A percentile compares a stretch with the other conserved stretches of the same genome.
phyloP scores from a whole-genome alignment of 2,329 filamentous ascomycete genomes.

The Claviceps lovelessii region DNA sequence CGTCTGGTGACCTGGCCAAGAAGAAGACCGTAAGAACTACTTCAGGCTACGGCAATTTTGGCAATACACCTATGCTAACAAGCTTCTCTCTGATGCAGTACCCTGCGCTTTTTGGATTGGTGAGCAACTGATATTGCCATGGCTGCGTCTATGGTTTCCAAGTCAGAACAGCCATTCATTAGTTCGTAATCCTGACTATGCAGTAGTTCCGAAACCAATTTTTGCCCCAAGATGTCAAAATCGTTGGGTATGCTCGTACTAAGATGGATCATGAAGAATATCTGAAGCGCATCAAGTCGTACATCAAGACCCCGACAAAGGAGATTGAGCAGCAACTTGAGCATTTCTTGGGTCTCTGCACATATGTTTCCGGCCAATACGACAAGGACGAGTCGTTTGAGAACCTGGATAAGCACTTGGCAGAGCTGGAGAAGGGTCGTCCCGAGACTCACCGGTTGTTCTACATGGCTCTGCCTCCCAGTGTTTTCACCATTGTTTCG shows the following conservation, averaged over 20 bases:
- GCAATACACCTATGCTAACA: slow-evolving; percentile 9
- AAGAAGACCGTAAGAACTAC: slow-evolving; percentile 78
- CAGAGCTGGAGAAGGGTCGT: slow-evolving; percentile 68
- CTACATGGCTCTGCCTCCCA: slow-evolving; percentile 97
- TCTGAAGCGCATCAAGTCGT: slow-evolving; percentile 84
- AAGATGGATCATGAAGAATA: slow-evolving; percentile 99
- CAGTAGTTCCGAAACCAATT: slow-evolving; percentile 93
- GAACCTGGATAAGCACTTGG: slow-evolving; percentile 69
- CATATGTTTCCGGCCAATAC: slow-evolving; percentile 94
- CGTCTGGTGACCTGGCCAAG: slow-evolving; percentile 94
- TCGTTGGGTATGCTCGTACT: slow-evolving; percentile 96
- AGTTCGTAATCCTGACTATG: not conserved
- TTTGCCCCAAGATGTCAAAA: slow-evolving; percentile 88
- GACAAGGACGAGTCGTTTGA: slow-evolving; percentile 93
- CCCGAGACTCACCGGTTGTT: slow-evolving; percentile 84
- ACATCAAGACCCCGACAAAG: slow-evolving; percentile 98
- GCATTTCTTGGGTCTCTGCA: slow-evolving; percentile 75
- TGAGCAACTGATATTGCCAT: slow-evolving; percentile 34
- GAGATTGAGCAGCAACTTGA: slow-evolving; percentile 91
- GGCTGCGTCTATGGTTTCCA: not conserved
- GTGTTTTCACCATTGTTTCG: slow-evolving; percentile 94
- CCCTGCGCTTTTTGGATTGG: slow-evolving; percentile 90
- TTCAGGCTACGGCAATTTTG: not conserved
- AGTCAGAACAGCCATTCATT: not conserved
- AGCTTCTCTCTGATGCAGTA: slow-evolving; percentile 42